These are phyloP conservation scores for Melampsora abietis-canadensis DNA, from an alignment of 1,284 basidiomycete species.

Conservation along the genomic window DNA sequence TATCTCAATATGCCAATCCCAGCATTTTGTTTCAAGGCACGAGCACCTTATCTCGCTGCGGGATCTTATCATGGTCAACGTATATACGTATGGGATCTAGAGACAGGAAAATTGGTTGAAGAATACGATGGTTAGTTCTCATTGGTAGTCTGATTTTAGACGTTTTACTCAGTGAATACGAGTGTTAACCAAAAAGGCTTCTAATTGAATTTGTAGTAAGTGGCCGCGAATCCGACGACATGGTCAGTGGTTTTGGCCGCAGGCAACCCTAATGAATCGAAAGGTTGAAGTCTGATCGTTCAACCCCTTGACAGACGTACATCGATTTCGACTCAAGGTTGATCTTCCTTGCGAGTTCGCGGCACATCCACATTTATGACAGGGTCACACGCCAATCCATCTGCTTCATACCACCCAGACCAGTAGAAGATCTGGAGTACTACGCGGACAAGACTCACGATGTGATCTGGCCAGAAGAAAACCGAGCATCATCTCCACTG, in stretches of 20 bases:
- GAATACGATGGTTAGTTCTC: not conserved
- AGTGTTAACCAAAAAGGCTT: too few relatives aligned
- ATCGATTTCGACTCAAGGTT: constrained; percentile 6
- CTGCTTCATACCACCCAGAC: not conserved
- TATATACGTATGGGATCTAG: constrained; percentile 1
- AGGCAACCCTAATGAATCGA: too few relatives aligned
- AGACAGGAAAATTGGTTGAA: not conserved
- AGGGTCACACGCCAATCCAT: not conserved
- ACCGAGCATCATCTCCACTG: not conserved
- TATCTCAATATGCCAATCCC: not conserved
- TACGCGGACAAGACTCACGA: not conserved
- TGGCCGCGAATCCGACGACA: not conserved
- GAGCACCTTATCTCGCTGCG: not conserved
- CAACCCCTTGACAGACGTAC: not conserved
- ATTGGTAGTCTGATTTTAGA: too few relatives aligned
- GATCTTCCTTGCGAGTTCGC: not conserved
- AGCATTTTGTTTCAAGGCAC: not conserved
- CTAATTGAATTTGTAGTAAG: too few relatives aligned
- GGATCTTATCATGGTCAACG: not conserved
- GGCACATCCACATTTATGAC: not conserved
- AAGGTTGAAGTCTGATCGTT: too few relatives aligned
- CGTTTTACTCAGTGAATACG: too few relatives aligned
- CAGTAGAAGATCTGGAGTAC: not conserved
- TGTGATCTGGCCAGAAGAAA: not conserved
- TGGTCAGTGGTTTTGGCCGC: not conserved